These are phyloP conservation scores for Dothistroma septosporum DNA, from an alignment of 2,329 filamentous ascomycete genomes.

Conservation along the genomic window DNA sequence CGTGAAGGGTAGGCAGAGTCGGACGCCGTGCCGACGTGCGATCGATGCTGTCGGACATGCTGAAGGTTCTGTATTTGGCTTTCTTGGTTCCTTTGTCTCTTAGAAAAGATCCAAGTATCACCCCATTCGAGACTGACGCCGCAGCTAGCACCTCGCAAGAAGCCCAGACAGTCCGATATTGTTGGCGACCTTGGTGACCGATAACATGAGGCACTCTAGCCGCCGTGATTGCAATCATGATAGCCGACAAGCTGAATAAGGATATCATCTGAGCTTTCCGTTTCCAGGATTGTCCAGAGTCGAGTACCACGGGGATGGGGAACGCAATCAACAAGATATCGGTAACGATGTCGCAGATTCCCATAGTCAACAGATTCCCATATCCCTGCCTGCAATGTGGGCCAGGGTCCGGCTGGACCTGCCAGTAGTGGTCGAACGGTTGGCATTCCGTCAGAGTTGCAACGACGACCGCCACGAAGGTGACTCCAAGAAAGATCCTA, in stretches of 20 bases:
- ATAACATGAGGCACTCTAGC: slow-evolving; percentile 81
- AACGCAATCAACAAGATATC: slow-evolving; percentile 84
- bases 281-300: slow-evolving; percentile 69
- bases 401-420: slow-evolving; percentile 69
- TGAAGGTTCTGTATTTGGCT: slow-evolving; percentile 65
- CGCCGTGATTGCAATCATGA: slow-evolving; percentile 72
- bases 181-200: slow-evolving; percentile 65
- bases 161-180: slow-evolving; percentile 81
- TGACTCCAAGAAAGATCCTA: slow-evolving; percentile 69
- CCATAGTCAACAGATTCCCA: slow-evolving; percentile 83
- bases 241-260: slow-evolving; percentile 79
- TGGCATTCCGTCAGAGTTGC: slow-evolving; percentile 79
- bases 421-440: slow-evolving; percentile 55
- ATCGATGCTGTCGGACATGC: slow-evolving; percentile 49
- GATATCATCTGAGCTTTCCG: slow-evolving; percentile 74
- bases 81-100: slow-evolving; percentile 89
- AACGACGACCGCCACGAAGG: slow-evolving; percentile 75
- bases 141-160: slow-evolving; percentile 89
- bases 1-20: slow-evolving; percentile 59
- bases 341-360: slow-evolving; percentile 80
- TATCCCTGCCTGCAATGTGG: slow-evolving; percentile 81
- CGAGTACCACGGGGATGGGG: slow-evolving; percentile 81
- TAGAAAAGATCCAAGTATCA: slow-evolving; percentile 89
- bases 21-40: slow-evolving; percentile 57
- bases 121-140: slow-evolving; percentile 77